phyloP scores from a whole-genome alignment of 352 stramenopile species.

The Aphanomyces astaci region DNA sequence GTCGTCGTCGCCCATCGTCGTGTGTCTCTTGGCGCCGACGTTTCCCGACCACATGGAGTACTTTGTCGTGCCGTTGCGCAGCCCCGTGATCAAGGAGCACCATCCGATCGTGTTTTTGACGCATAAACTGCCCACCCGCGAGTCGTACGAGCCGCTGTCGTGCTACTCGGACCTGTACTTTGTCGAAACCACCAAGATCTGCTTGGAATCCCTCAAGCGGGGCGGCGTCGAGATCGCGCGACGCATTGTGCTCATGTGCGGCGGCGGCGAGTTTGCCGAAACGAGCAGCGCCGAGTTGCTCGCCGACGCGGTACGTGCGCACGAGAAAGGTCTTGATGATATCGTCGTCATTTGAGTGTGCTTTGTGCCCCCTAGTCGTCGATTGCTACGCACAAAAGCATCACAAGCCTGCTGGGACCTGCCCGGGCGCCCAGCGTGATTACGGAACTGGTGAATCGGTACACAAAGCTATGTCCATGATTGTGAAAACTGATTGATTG shows the following conservation, averaged over 20 bases:
- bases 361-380: constrained; percentile 33
- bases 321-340: no score
- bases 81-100: constrained; percentile 57
- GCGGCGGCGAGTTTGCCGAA: constrained; percentile 44
- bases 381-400: constrained; percentile 78
- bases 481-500: not conserved
- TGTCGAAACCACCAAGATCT: constrained; percentile 55
- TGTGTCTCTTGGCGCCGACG: constrained; percentile 51
- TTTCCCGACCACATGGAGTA: constrained; percentile 76
- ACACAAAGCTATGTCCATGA: not conserved
- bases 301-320: constrained; percentile 43
- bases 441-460: constrained; percentile 67
- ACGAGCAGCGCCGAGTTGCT: constrained; percentile 60
- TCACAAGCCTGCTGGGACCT: constrained; percentile 54
- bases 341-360: not conserved
- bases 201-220: constrained; percentile 44
- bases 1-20: constrained; percentile 50
- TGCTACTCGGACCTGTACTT: constrained; percentile 71
- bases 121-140: constrained; percentile 41
- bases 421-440: constrained; percentile 54
- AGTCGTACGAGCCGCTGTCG: constrained; percentile 55
- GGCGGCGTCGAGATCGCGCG: constrained; percentile 54
- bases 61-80: constrained; percentile 59
- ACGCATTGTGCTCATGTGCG: constrained; percentile 66
- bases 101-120: constrained; percentile 65